A percentile compares a stretch with the other conserved stretches of the same genome.
Evolutionary conservation across 805 yeast species (phyloP).

Genomic region (Tetrapisispora phaffii): DNA sequence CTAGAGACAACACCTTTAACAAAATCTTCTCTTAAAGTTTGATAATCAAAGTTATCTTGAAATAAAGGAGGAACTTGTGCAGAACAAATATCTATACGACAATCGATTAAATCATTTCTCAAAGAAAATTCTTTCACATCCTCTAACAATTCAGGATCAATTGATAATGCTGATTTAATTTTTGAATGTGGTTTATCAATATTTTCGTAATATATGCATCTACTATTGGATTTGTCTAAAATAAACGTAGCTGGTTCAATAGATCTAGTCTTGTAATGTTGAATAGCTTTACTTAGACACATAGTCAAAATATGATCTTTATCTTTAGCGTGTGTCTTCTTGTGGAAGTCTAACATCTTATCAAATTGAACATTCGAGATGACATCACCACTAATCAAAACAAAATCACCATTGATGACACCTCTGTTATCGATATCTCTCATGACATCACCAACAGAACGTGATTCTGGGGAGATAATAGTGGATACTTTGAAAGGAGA

Average conservation of each 20-base stretch:
- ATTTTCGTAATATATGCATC: conserved; percentile 78
- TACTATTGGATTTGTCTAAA: conserved; percentile 59
- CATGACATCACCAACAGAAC: conserved; percentile 96
- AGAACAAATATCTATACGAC: conserved; percentile 92
- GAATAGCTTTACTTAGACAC: conserved; percentile 80
- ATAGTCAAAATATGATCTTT: conserved; percentile 90
- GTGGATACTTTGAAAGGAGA: conserved; percentile 78
- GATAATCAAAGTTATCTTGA: conserved; percentile 94
- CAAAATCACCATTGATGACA: conserved; percentile 78
- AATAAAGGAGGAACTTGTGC: conserved; percentile 91
- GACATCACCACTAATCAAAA: conserved; percentile 87
- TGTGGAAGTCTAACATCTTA: conserved; percentile 64
- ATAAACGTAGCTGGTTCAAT: conserved; percentile 80
- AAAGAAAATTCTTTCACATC: conserved; percentile 63
- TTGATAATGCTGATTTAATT: conserved; percentile 41
- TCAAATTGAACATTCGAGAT: conserved; percentile 83
- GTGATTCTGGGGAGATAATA: conserved; percentile 72
- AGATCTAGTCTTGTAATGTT: conserved; percentile 76
- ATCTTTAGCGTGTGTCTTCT: conserved; percentile 59
- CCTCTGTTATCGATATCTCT: conserved; percentile 90
- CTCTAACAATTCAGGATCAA: conserved; percentile 78
- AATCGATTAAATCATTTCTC: conserved; percentile 90
- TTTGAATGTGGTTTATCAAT: conserved; percentile 47
- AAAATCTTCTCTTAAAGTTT: conserved; percentile 74
- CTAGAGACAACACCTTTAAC: conserved; percentile 84